Evolutionary conservation across 2,329 filamentous ascomycete genomes (phyloP).

Genomic region (Westerdykella sp.): DNA sequence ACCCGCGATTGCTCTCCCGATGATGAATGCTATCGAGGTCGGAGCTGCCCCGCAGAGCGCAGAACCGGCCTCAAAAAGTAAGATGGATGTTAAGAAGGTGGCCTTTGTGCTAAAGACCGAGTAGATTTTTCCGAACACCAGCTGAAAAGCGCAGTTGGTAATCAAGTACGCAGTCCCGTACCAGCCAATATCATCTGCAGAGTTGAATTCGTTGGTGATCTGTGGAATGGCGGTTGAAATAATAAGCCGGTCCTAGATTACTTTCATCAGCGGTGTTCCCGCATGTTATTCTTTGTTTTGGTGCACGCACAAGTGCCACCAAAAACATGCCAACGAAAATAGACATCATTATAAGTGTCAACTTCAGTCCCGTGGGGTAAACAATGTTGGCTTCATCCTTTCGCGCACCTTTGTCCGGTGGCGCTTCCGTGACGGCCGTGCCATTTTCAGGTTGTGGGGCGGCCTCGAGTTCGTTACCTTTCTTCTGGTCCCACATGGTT

Average conservation of each 20-base stretch:
- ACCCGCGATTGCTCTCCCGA: constrained; percentile 16
- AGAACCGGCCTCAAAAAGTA: constrained; percentile 17
- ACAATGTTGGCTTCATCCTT: too few relatives aligned
- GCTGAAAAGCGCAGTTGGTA: constrained; percentile 20
- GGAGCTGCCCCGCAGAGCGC: constrained; percentile 14
- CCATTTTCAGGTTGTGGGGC: too few relatives aligned
- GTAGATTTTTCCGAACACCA: constrained; percentile 36
- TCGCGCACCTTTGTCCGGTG: too few relatives aligned
- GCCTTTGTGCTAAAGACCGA: constrained; percentile 38
- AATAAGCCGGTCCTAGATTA: constrained; percentile 12
- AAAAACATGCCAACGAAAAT: constrained; percentile 4
- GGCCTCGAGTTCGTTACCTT: too few relatives aligned
- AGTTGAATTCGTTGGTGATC: constrained; percentile 36
- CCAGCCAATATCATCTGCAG: constrained; percentile 33
- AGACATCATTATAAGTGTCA: constrained; percentile 1
- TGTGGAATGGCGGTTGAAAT: constrained; percentile 35
- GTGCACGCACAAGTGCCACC: background rate
- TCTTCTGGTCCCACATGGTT: too few relatives aligned
- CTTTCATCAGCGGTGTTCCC: too few relatives aligned
- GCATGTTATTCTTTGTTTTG: too few relatives aligned
- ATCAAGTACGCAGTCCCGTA: constrained; percentile 24
- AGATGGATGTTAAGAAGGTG: constrained; percentile 16
- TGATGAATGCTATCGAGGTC: constrained; percentile 11
- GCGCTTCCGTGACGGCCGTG: too few relatives aligned
- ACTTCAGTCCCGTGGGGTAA: background rate